Base-by-base conservation (phyloP, 2,329 filamentous ascomycete species). In the Paradendryphiella salina region DNA sequence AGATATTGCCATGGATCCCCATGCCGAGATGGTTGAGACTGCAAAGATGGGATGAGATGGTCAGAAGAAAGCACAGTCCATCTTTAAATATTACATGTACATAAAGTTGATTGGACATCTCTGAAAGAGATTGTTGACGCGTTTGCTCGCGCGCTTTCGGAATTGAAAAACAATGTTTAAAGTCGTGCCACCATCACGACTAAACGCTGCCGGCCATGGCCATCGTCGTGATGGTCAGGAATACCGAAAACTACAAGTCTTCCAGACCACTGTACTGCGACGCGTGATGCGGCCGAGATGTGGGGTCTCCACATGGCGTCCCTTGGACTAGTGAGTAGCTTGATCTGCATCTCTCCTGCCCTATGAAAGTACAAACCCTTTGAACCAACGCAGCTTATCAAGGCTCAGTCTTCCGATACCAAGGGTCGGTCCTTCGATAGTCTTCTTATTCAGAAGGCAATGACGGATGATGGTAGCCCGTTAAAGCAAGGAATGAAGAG, bases 221-320 rank as follows among this genome's bases (percentile, higher is more conserved):
- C 13, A 35, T 14, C 13, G 18, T 17, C 20, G 11, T 14, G 7
- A 10, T 32, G 9, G n/a, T 38, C 6, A 2, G 42, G 23, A 32
- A 10, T 21, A 29, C 7, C 15, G 15, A 10, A 14, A 14, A 23
- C 32, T n/a, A 32, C 11, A 11, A 20, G 11, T 21, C 32, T 23
- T 21, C 10, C 29, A 26, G 14, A 35, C 5, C 14, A 33, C 8
- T 17, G 10, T 34, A 3, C 26, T 17, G n/a, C 11, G 11, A 15
- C 20, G 20, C 18, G 28, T 26, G 9, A 31, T 26, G 15, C 13
- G n/a, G 43, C 23, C 28, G 26, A 50, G 31, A 37, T 46, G 48
- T 31, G 48, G 48, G 48, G 48, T 50, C 42, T 38, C 48, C 48
- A 50, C 48, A 50, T 41, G 18, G 33, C 23, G 35, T 32, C 14